Conservation (phyloP, 2,329 filamentous ascomycete genomes). For the Diaporthe vexans region DNA sequence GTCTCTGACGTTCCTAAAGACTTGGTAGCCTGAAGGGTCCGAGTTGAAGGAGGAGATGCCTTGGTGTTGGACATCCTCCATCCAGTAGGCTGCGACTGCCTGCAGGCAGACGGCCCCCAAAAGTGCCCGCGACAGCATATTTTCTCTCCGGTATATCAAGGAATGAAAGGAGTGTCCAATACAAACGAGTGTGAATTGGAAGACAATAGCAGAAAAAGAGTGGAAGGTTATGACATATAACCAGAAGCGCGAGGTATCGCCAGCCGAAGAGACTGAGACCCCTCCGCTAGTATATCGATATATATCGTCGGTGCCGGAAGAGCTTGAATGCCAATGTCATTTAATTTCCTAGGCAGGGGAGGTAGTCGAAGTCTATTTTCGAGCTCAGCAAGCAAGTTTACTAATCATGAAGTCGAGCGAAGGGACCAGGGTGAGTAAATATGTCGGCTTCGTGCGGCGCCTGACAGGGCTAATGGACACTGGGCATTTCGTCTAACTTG, state of each 20-base stretch:
- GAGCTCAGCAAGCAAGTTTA: neutral
- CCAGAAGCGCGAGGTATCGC: neutral
- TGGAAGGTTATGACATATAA: neutral
- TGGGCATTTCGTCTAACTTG: neutral
- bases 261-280: neutral
- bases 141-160: neutral
- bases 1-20: conserved; percentile 64
- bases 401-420: neutral
- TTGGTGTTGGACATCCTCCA: conserved; percentile 61
- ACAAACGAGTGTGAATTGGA: neutral
- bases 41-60: conserved; percentile 63
- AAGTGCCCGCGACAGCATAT: neutral
- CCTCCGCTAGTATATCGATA: neutral
- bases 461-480: neutral
- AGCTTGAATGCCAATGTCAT: neutral
- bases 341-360: neutral
- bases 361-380: neutral
- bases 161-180: neutral
- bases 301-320: neutral
- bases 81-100: conserved; percentile 51
- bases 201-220: neutral
- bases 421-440: neutral
- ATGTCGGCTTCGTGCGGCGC: neutral
- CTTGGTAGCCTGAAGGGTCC: conserved; percentile 55
- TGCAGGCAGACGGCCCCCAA: conserved; percentile 40